Percentiles rank a stretch among this genome's conserved stretches.
These are phyloP conservation scores for Plectranthus barbatus DNA, from an alignment of 257 asterid genomes.

Conservation along the genomic window DNA sequence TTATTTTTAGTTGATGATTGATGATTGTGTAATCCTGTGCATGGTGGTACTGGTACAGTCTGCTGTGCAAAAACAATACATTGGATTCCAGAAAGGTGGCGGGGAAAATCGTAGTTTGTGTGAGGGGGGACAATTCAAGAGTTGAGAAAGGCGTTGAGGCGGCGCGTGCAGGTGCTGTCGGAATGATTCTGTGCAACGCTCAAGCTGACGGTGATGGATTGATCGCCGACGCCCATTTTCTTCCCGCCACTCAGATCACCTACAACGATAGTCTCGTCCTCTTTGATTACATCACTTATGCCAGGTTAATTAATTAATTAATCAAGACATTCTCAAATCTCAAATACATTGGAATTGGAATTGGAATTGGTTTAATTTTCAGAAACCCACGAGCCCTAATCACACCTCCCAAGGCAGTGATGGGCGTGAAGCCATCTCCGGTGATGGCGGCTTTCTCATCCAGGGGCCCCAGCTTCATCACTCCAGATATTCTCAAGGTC, in stretches of 20 bases:
- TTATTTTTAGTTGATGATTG: background rate
- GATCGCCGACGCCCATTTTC: constrained; percentile 27
- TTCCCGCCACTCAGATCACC: constrained; percentile 47
- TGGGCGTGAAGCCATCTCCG: constrained; percentile 45
- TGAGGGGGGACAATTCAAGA: constrained; percentile 29
- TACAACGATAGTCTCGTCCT: constrained; percentile 38
- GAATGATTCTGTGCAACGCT: constrained; percentile 49
- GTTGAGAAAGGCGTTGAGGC: constrained; percentile 35
- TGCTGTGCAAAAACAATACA: constrained; percentile 24
- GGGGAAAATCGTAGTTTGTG: constrained; percentile 57
- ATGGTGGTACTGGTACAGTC: constrained; percentile 20
- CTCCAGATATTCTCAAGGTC: constrained; percentile 71
- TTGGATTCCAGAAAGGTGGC: constrained; percentile 38
- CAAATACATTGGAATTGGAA: too few species aligned
- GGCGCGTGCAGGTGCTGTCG: constrained; percentile 48
- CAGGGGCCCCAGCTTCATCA: constrained; percentile 48
- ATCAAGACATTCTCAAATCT: background rate
- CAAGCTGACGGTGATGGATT: constrained; percentile 13
- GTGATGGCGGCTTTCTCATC: constrained; percentile 61
- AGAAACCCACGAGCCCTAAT: constrained; percentile 44
- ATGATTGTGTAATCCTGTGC: background rate
- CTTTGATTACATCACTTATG: constrained; percentile 30
- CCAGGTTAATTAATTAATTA: constrained; percentile 10
- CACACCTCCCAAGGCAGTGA: constrained; percentile 17
- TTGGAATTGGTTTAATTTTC: background rate